Percentiles rank a stretch among this genome's conserved stretches.
phyloP scores from a whole-genome alignment of 768 basidiomycete species.

The Suillus discolor region DNA sequence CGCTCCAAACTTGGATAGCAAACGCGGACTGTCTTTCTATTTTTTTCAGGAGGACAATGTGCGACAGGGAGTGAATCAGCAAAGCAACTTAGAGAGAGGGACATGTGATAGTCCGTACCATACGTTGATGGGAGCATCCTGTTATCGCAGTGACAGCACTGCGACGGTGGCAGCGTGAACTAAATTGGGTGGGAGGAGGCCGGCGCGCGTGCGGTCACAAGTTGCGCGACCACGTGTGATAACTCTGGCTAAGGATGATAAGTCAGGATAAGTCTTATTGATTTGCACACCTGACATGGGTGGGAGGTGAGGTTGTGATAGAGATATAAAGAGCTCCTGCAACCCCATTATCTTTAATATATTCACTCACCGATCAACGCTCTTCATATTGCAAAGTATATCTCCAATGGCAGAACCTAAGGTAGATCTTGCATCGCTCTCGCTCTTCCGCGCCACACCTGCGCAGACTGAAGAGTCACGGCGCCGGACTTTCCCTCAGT shows the following conservation, averaged over 20 bases:
- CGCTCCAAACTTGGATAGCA: not conserved
- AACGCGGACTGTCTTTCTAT: not conserved
- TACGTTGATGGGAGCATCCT: not conserved
- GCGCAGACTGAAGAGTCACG: slow-evolving; percentile 47
- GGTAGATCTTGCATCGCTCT: slow-evolving; percentile 30
- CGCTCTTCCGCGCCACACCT: slow-evolving; percentile 50
- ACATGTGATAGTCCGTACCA: not conserved
- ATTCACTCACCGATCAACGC: not conserved
- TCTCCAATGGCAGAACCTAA: not conserved
- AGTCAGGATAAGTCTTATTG: not conserved
- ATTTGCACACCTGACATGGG: slow-evolving; percentile 1
- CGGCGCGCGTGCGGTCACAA: not conserved
- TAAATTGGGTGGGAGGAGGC: not conserved
- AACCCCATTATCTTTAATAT: not conserved
- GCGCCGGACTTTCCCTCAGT: slow-evolving; percentile 39
- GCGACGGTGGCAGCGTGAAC: not conserved
- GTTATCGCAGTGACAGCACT: not conserved
- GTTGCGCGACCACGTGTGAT: not conserved
- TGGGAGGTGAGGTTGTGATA: slow-evolving; percentile 1
- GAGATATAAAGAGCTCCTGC: slow-evolving; percentile 2
- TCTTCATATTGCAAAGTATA: not conserved
- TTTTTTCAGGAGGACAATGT: not conserved
- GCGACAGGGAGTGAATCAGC: not conserved
- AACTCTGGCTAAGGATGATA: not conserved
- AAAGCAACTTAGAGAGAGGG: not conserved